Evolutionary conservation across 352 stramenopile genomes (phyloP), one percentile per base, ranked within the genome.

Genomic region (Hyaloperonospora arabidopsidis): DNA sequence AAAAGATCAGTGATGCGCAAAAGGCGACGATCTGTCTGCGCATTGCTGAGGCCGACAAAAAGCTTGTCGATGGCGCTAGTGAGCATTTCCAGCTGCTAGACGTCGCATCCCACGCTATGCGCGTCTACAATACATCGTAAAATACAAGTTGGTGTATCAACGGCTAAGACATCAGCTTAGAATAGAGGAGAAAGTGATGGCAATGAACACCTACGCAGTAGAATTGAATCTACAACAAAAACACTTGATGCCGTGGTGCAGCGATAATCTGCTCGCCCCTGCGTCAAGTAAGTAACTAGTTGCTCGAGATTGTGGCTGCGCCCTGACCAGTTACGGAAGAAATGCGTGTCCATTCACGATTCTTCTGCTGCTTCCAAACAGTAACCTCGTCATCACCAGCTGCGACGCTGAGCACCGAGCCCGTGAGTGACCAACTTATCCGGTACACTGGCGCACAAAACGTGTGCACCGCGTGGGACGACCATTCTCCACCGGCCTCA

Each of bases 11-110:
- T 21, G 92, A 98, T 65, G 60, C 92, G 36, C 76, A 96, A 53
- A 98, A 98, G 67, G 95, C 96, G 18, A 86, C 92, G 38, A 84
- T 98, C 44, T 93, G 79, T 49, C 75, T 98, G 69, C 80, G 89
- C 54, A 94, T 98, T 65, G 95, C 95, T 6, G 82, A 98, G 68
- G 89, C 90, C 8, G 95, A 98, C 76, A 97, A 97, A 67, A 90
- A 86, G 52, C 87, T 99, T 41, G 86, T 98, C 12, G 94, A 98
- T 62, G 94, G 94, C 19, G 93, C 89, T 13, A 97, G 96, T 73
- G 96, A 98, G 58, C 76, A 95, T 52, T 93, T 99, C 65, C 95
- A 98, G 70, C 75, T 98, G 40, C 79, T 98, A 68, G 89, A 97
- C 57, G 87, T 99, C 15, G 82, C 79, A 47, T 89, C 84, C 11